A percentile compares a stretch with the other conserved stretches of the same genome.
These are phyloP conservation scores for Nitzschia inconspicua DNA, from an alignment of 108 stramenopile genomes.

Conservation along the genomic window DNA sequence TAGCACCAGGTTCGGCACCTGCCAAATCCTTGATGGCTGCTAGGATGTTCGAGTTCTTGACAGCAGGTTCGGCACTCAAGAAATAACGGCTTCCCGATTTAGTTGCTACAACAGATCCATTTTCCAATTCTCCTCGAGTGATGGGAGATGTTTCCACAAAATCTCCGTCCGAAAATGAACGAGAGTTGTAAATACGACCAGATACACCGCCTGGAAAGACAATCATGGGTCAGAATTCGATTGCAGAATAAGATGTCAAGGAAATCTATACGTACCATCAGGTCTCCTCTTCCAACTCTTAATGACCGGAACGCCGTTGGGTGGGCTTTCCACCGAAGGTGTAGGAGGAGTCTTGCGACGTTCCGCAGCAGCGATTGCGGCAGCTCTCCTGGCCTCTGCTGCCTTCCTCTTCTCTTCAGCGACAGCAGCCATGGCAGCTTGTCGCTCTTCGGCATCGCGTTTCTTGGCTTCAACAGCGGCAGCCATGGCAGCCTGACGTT, in stretches of 20 bases:
- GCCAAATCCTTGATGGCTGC: conserved; percentile 27
- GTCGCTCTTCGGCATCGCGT: background rate
- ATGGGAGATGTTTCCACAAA: conserved; percentile 70
- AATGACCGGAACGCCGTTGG: conserved; percentile 67
- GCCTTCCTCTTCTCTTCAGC: background rate
- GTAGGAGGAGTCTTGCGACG: background rate
- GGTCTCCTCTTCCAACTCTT: conserved; percentile 52
- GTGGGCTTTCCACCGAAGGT: conserved; percentile 26
- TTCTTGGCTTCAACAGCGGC: conserved; percentile 2
- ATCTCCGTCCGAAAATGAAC: conserved; percentile 67
- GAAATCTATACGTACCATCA: conserved; percentile 43
- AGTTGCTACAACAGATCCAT: conserved; percentile 62
- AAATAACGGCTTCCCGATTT: conserved; percentile 62
- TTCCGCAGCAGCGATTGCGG: background rate
- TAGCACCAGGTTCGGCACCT: conserved; percentile 25
- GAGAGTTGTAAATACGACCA: conserved; percentile 38
- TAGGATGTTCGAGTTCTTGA: conserved; percentile 13
- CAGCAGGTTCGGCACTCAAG: conserved; percentile 26
- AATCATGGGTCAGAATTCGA: background rate
- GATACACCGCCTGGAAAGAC: conserved; percentile 16
- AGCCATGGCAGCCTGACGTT: conserved; percentile 8
- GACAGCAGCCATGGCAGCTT: background rate
- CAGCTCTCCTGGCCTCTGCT: background rate
- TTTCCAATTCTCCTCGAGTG: conserved; percentile 45
- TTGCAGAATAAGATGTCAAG: background rate